phyloP scores from a whole-genome alignment of 176 grass and related monocot species.

The Eleusine indica region DNA sequence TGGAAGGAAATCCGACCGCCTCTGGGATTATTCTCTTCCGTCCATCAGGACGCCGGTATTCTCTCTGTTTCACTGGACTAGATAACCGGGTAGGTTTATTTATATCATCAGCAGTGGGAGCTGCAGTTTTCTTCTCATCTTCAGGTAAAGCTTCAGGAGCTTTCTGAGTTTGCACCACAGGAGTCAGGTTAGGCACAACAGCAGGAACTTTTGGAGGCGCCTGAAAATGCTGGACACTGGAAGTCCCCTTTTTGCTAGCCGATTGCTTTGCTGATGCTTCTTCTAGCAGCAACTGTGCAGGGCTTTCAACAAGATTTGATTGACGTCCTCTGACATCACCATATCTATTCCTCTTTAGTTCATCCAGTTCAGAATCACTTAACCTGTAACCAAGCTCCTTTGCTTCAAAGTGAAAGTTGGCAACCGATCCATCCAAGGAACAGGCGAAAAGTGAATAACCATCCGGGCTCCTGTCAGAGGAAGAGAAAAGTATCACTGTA shows the following conservation, averaged over 20 bases:
- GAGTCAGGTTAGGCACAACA: slow-evolving; percentile 48
- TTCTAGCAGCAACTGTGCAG: slow-evolving; percentile 82
- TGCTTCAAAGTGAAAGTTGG: slow-evolving; percentile 89
- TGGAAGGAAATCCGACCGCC: slow-evolving; percentile 84
- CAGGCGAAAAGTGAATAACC: slow-evolving; percentile 95
- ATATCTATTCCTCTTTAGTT: slow-evolving; percentile 91
- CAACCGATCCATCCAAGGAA: slow-evolving; percentile 92
- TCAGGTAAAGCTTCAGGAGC: slow-evolving; percentile 57
- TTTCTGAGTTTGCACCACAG: slow-evolving; percentile 59
- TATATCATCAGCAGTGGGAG: slow-evolving; percentile 49
- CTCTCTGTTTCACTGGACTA: slow-evolving; percentile 95
- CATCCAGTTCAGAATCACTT: slow-evolving; percentile 88
- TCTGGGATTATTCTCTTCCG: slow-evolving; percentile 98
- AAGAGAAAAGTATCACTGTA: slow-evolving; percentile 19
- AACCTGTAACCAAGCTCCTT: slow-evolving; percentile 93
- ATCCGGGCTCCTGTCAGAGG: slow-evolving; percentile 87
- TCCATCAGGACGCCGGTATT: slow-evolving; percentile 91
- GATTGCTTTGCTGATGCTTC: slow-evolving; percentile 81
- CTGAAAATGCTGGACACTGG: slow-evolving; percentile 58
- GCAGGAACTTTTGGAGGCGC: slow-evolving; percentile 50
- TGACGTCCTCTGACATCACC: slow-evolving; percentile 94
- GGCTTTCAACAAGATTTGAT: slow-evolving; percentile 91
- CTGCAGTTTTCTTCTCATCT: slow-evolving; percentile 60
- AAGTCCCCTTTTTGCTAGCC: slow-evolving; percentile 51
- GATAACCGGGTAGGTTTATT: slow-evolving; percentile 59